Conservation (phyloP, 805 yeast genomes). For the Henningerozyma blattae region DNA sequence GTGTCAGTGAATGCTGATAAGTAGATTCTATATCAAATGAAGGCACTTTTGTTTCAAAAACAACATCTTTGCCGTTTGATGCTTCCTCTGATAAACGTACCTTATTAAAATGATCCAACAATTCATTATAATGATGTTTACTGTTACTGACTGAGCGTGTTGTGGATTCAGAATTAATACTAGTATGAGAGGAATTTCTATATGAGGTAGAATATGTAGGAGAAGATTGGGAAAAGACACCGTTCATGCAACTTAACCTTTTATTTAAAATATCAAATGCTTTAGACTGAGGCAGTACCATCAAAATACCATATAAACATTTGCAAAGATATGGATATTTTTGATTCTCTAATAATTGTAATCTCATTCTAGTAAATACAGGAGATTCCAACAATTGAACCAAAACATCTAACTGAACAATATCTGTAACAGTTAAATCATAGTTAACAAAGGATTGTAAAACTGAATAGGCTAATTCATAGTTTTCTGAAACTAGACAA, state of each 20-base stretch:
- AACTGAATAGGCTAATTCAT: slow-evolving; percentile 77
- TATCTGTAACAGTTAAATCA: slow-evolving; percentile 59
- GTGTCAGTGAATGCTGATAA: not conserved
- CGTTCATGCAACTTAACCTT: slow-evolving; percentile 40
- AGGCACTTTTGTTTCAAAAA: slow-evolving; percentile 8
- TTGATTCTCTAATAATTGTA: slow-evolving; percentile 83
- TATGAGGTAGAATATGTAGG: slow-evolving; percentile 1
- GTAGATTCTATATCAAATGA: slow-evolving; percentile 4
- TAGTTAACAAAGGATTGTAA: slow-evolving; percentile 69
- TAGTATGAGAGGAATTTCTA: slow-evolving; percentile 5
- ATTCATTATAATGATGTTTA: slow-evolving; percentile 16
- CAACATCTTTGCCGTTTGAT: slow-evolving; percentile 4
- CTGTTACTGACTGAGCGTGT: slow-evolving; percentile 18
- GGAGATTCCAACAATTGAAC: slow-evolving; percentile 90
- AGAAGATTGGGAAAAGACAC: slow-evolving; percentile 15
- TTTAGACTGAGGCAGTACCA: slow-evolving; percentile 88
- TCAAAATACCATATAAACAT: slow-evolving; percentile 80
- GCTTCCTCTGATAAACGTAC: slow-evolving; percentile 8
- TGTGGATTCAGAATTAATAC: slow-evolving; percentile 8
- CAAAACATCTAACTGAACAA: slow-evolving; percentile 78
- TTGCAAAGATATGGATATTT: slow-evolving; percentile 70
- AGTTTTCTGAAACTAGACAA: slow-evolving; percentile 76
- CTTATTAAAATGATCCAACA: slow-evolving; percentile 20
- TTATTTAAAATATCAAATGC: slow-evolving; percentile 77
- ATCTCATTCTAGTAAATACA: slow-evolving; percentile 72